Base-by-base conservation (phyloP, 768 basidiomycete species). In the Galerina sulciceps region DNA sequence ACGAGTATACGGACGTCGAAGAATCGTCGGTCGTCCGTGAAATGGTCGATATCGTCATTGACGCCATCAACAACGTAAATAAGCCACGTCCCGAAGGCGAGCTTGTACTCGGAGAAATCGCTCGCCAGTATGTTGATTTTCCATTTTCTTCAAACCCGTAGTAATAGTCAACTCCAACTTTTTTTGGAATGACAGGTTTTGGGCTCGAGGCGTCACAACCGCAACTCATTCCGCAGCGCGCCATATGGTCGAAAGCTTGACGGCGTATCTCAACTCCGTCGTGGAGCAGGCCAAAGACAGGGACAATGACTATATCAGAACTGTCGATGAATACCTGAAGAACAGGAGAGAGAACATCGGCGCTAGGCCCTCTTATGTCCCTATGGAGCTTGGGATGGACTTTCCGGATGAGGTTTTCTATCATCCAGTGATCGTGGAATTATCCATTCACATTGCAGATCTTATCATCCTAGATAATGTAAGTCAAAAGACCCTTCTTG, bases 1-100 rank as follows among this genome's bases (percentile, higher is more conserved):
- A 85, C 61, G 80, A 81, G 57, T 73, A 78, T 59, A 76, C 80
- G 1, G 84, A 85, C 67, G 67, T 72, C 8, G 71, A 69, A 0
- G 53, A 67, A 18, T 71, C 63, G 0, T 41, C 69, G 0, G 70
- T 61, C 3, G 79, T 72, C 9, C 72, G 69, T 0, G 36, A 60
- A 4, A 66, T 69, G 43, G 73, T 67, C 0, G 64, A 74, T 14
- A 65, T 76, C 15, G 68, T 79, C 17, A 77, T 80, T 64, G 76
- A 81, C 59, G 80, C 76, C 0, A 37, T 83, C n/a, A 65, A 69
- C 23, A 66, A 79, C 53, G 80, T 80, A 1, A 50, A 73, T 35
- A 70, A 57, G 9, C 66, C 74, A 6, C 75, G 77, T 2, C 77
- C 79, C 1, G 50, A 47, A 15, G 74, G 67, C 15, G 80, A 82